Percentiles rank a stretch among this genome's conserved stretches.
phyloP scores from a whole-genome alignment of 2,329 filamentous ascomycete species.

The Lasiodiplodia hormozganensis region DNA sequence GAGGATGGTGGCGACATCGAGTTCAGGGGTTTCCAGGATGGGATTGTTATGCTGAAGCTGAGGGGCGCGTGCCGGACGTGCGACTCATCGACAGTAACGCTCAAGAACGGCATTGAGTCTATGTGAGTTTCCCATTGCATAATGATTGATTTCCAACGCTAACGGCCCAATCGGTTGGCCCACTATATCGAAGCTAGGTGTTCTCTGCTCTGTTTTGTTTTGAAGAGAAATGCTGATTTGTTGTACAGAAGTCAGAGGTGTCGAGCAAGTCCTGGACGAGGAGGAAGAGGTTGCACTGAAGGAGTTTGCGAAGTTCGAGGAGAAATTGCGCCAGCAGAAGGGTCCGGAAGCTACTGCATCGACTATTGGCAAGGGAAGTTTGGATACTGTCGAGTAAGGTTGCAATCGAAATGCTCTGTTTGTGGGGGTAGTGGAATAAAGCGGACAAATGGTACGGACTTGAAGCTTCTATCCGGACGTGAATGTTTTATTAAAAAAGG shows the following conservation, averaged over 20 bases:
- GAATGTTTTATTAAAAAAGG: background rate
- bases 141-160: too few relatives aligned
- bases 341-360: conserved; percentile 58
- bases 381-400: conserved; percentile 57
- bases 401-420: background rate
- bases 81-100: conserved; percentile 93
- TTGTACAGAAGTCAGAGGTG: conserved; percentile 70
- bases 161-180: too few relatives aligned
- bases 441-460: background rate
- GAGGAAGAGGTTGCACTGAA: conserved; percentile 87
- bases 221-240: too few relatives aligned
- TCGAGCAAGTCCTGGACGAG: conserved; percentile 87
- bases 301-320: conserved; percentile 95
- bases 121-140: conserved; percentile 80
- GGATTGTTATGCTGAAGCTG: conserved; percentile 80
- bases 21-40: conserved; percentile 82
- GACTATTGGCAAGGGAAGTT: conserved; percentile 58
- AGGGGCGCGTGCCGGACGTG: conserved; percentile 94
- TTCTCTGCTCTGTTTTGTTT: too few relatives aligned
- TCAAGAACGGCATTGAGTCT: conserved; percentile 97
- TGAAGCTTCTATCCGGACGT: background rate
- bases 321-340: conserved; percentile 72
- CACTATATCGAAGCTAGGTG: too few relatives aligned
- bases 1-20: conserved; percentile 98
- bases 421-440: background rate